A percentile compares a stretch with the other conserved stretches of the same genome.
These are phyloP conservation scores for Epichloe uncinata DNA, from an alignment of 2,329 filamentous ascomycete genomes.

Conservation along the genomic window DNA sequence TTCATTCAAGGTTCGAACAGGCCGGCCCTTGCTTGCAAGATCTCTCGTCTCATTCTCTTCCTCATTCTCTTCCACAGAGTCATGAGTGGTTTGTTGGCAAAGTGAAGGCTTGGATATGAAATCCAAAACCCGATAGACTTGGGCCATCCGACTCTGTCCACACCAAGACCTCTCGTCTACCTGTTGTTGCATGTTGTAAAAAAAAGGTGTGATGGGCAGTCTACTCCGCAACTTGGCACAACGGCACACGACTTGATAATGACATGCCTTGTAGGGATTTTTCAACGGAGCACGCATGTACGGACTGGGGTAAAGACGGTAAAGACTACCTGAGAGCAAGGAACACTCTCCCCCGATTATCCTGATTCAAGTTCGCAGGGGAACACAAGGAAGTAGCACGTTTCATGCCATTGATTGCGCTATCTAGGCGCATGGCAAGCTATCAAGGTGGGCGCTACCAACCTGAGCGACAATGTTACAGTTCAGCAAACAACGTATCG, in stretches of 20 bases:
- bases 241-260: neutral
- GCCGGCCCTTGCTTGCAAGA: neutral
- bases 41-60: neutral
- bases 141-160: neutral
- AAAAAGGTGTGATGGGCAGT: neutral
- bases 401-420: neutral
- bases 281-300: neutral
- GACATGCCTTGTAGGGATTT: neutral
- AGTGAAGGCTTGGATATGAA: no score
- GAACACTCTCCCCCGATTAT: neutral
- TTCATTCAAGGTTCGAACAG: neutral
- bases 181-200: neutral
- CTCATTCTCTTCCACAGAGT: neutral
- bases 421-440: neutral
- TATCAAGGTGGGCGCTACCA: neutral
- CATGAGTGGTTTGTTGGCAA: neutral
- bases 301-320: no score
- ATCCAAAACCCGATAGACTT: neutral
- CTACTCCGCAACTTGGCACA: neutral
- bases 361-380: neutral
- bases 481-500: neutral
- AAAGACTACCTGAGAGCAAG: no score
- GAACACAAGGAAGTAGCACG: neutral
- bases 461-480: neutral
- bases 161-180: no score